Evolutionary conservation across 768 basidiomycete species (phyloP), one percentile per base, ranked within the genome.

Genomic region (Termitomyces sp.): DNA sequence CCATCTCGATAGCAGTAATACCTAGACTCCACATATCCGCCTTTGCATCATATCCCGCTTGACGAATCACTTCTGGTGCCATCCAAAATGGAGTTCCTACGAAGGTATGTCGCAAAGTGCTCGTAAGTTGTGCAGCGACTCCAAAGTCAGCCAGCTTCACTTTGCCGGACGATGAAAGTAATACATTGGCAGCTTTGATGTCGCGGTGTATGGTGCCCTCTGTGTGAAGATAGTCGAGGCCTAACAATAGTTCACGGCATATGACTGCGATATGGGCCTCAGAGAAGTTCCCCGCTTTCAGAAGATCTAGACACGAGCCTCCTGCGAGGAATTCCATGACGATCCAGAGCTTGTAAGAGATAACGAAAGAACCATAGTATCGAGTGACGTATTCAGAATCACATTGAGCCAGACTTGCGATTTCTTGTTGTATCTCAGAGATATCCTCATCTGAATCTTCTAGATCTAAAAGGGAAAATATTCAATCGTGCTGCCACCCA

Each of bases 361-460:
- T 86, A 53, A 99, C 93, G 71, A 99, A 99, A 48, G 93, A 94
- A 45, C 94, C 95, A 66, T 97, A 98, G 70, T 98, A 98, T 46
- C 89, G 80, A 42, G 97, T 98, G 53, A 99, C 92, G 70, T 92
- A 94, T 73, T 94, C 93, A 5, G 95, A 98, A 69, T 95, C 94
- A 74, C 94, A 96, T 63, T 91, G 91, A 1, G 94, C 92, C 30
- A 99, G 80, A 70, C 91, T 97, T 19, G 94, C 91, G 62, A 99
- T 99, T 71, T 99, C 97, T 70, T 94, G 92, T 68, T 99, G 97
- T 49, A 99, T 99, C 72, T 99, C 97, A 17, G 91, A 86, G 62
- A 99, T 98, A 70, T 98, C 97, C 68, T 99, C 97, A 71, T 98
- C 95, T 26, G 94, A 93, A 71, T 97, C 92, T 72, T 99, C 97